These are phyloP conservation scores for Colletotrichum lupini DNA, from an alignment of 2,329 filamentous ascomycete species.

Conservation along the genomic window DNA sequence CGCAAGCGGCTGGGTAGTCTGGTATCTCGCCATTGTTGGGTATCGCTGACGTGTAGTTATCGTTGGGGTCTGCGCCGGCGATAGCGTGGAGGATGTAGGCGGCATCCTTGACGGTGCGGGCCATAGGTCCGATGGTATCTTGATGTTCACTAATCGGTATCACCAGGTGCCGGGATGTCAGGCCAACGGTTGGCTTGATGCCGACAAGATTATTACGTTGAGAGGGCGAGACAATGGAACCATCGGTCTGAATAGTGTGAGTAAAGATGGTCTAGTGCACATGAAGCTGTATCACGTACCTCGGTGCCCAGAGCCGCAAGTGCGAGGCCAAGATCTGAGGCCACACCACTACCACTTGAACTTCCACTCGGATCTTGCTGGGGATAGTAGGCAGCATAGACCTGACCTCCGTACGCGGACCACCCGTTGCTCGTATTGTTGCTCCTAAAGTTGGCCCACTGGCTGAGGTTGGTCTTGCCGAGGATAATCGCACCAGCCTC, in stretches of 20 bases:
- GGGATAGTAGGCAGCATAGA: conserved; percentile 68
- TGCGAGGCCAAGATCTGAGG: conserved; percentile 68
- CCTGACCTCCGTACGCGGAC: conserved; percentile 72
- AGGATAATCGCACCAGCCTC: conserved; percentile 70
- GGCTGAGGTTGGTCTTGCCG: conserved; percentile 71
- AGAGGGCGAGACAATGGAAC: conserved; percentile 69
- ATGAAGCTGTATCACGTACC: conserved; percentile 53
- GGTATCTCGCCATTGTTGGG: conserved; percentile 67
- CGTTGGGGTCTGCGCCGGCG: conserved; percentile 66
- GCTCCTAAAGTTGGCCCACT: conserved; percentile 73
- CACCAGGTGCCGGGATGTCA: conserved; percentile 70
- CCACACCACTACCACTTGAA: conserved; percentile 70
- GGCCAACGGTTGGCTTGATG: conserved; percentile 74
- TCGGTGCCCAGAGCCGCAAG: conserved; percentile 70
- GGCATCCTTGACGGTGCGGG: conserved; percentile 71
- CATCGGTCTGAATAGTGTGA: conserved; percentile 59
- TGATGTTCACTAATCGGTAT: conserved; percentile 73
- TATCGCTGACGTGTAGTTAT: conserved; percentile 71
- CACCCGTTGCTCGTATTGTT: conserved; percentile 70
- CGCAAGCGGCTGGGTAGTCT: conserved; percentile 69
- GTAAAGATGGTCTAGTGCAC: neutral
- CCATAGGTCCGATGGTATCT: conserved; percentile 73
- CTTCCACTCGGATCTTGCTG: conserved; percentile 71
- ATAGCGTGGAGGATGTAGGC: conserved; percentile 70
- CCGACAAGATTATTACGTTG: conserved; percentile 69